Evolutionary conservation across 495 filamentous ascomycete species (phyloP).

Genomic region (Oidiodendron maius): DNA sequence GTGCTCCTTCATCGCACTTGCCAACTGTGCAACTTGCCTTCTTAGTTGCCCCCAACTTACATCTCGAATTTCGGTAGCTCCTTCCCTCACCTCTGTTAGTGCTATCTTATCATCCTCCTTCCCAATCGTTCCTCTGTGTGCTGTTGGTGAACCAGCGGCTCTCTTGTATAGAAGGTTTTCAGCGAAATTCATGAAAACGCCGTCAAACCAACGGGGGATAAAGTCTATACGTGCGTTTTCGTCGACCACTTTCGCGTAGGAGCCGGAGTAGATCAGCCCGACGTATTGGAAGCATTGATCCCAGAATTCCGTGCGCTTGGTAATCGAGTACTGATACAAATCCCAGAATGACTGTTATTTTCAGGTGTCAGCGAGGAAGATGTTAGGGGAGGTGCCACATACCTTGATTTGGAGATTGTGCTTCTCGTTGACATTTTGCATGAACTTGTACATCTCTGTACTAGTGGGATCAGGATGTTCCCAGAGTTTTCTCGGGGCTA

Average conservation of each 20-base stretch:
- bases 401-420: constrained; percentile 38
- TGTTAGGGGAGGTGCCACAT: constrained; percentile 1
- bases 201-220: constrained; percentile 64
- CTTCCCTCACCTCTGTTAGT: constrained; percentile 65
- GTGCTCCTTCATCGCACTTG: constrained; percentile 54
- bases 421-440: constrained; percentile 41
- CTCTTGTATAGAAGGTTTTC: constrained; percentile 57
- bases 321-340: constrained; percentile 57
- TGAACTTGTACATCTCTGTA: constrained; percentile 46
- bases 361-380: not conserved
- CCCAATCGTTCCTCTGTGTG: constrained; percentile 32
- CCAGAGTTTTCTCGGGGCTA: constrained; percentile 47
- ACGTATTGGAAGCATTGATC: constrained; percentile 52
- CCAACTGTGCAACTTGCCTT: constrained; percentile 43
- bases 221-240: constrained; percentile 59
- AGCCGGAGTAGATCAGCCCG: constrained; percentile 55
- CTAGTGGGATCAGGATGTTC: constrained; percentile 47
- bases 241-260: constrained; percentile 56
- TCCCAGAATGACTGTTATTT: constrained; percentile 50
- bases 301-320: constrained; percentile 60
- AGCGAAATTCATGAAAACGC: constrained; percentile 55
- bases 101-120: constrained; percentile 70
- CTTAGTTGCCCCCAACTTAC: constrained; percentile 62
- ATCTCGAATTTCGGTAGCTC: constrained; percentile 45
- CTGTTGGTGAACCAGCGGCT: constrained; percentile 21